Conservation (phyloP, 768 basidiomycete genomes). For the Pleurotus sapidus region DNA sequence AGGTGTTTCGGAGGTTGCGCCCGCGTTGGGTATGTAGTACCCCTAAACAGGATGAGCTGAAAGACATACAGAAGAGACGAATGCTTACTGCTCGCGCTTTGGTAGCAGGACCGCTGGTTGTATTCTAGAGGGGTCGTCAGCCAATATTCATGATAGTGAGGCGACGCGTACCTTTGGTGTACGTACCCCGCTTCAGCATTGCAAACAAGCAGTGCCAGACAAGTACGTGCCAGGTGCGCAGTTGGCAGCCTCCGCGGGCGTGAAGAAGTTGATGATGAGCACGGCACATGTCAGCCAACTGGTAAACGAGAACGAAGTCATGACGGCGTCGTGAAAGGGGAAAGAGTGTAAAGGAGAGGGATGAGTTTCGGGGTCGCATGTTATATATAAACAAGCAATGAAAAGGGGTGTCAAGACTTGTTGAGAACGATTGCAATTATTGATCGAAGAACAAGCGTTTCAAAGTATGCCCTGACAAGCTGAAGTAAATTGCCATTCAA, state of each 20-base stretch:
- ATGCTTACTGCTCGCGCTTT: neutral
- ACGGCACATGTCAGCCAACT: no score
- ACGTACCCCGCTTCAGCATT: neutral
- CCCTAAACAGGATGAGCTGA: slow-evolving; percentile 6
- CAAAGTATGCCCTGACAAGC: no score
- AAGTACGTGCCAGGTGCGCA: neutral
- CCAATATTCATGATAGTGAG: no score
- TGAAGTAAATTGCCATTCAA: no score
- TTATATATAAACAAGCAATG: no score
- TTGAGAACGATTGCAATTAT: no score
- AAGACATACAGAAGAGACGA: neutral
- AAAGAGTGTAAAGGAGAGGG: no score
- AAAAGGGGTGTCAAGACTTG: no score
- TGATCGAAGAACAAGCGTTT: no score
- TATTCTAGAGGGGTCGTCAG: neutral
- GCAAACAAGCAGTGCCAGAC: neutral
- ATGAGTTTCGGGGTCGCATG: no score
- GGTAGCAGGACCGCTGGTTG: neutral
- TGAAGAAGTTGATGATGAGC: neutral
- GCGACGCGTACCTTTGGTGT: neutral
- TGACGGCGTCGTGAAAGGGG: no score
- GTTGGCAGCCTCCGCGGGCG: neutral
- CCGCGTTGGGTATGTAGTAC: slow-evolving; percentile 16
- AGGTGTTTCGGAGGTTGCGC: slow-evolving; percentile 16
- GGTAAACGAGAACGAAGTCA: no score